A percentile compares a stretch with the other conserved stretches of the same genome.
These are phyloP conservation scores for Exophiala phaeomuriformis DNA, from an alignment of 2,329 filamentous ascomycete genomes.

Conservation along the genomic window DNA sequence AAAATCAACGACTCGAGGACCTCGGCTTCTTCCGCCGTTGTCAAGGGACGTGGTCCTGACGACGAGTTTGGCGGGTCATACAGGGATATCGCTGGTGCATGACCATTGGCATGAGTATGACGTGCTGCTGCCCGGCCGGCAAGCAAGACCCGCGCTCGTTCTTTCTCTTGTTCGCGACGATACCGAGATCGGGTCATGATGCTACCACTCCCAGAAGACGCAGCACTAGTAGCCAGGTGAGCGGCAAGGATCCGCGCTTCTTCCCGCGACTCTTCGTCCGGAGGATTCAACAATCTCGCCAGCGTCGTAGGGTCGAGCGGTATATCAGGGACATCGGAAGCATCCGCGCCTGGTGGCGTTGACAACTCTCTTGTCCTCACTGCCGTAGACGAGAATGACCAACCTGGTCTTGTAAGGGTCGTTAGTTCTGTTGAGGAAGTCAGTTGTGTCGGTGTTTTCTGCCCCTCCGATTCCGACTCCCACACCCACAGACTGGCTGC, in stretches of 20 bases:
- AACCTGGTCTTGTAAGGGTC: constrained; percentile 40
- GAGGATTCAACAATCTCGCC: constrained; percentile 73
- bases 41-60: constrained; percentile 30
- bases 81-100: constrained; percentile 38
- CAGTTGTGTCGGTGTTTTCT: constrained; percentile 65
- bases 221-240: constrained; percentile 49
- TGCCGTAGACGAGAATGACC: constrained; percentile 20
- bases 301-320: constrained; percentile 62
- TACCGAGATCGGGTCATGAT: constrained; percentile 79
- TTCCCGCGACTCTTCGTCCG: constrained; percentile 66
- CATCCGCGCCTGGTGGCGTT: constrained; percentile 3
- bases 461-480: constrained; percentile 44
- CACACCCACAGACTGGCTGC: constrained; percentile 30
- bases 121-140: constrained; percentile 33
- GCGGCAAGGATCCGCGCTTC: constrained; percentile 75
- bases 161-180: constrained; percentile 57
- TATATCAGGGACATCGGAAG: constrained; percentile 49
- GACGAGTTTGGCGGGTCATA: constrained; percentile 6
- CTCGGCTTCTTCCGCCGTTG: constrained; percentile 49
- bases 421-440: constrained; percentile 42
- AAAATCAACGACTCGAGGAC: constrained; percentile 55
- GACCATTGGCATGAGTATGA: constrained; percentile 23
- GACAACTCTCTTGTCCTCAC: constrained; percentile 34
- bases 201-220: constrained; percentile 22
- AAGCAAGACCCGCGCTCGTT: constrained; percentile 62